Percentiles rank a stretch among this genome's conserved stretches.
phyloP scores from a whole-genome alignment of 2,329 filamentous ascomycete species.

The Penicillium glabrum region DNA sequence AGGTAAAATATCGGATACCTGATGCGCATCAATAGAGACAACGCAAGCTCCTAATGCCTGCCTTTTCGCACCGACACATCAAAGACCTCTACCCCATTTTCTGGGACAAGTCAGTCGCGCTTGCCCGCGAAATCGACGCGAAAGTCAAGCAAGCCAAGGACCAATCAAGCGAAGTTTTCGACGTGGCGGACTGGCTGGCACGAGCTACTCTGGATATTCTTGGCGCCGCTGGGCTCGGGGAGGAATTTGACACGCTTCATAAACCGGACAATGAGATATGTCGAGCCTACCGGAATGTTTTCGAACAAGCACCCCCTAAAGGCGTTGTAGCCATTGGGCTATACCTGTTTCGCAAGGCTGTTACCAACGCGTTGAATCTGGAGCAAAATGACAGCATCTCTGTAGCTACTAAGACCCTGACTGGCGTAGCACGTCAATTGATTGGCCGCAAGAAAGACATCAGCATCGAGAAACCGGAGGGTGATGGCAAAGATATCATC shows the following conservation, averaged over 20 bases:
- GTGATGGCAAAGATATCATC: background rate
- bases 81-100: constrained; percentile 6
- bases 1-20: background rate
- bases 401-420: background rate
- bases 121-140: background rate
- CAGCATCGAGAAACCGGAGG: background rate
- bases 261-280: constrained; percentile 1
- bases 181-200: background rate
- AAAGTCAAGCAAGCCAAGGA: background rate
- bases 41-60: constrained; percentile 1
- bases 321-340: background rate
- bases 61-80: constrained; percentile 1
- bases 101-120: constrained; percentile 2
- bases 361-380: background rate
- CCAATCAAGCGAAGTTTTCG: background rate
- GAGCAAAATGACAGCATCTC: background rate
- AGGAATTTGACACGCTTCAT: constrained; percentile 3
- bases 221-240: background rate
- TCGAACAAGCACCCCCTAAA: background rate
- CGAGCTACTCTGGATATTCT: constrained; percentile 2
- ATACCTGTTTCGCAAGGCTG: background rate
- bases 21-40: background rate
- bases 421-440: background rate
- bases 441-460: background rate
- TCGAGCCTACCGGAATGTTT: background rate